Base-by-base conservation (phyloP, 2,329 filamentous ascomycete species). In the Apiospora aurea region DNA sequence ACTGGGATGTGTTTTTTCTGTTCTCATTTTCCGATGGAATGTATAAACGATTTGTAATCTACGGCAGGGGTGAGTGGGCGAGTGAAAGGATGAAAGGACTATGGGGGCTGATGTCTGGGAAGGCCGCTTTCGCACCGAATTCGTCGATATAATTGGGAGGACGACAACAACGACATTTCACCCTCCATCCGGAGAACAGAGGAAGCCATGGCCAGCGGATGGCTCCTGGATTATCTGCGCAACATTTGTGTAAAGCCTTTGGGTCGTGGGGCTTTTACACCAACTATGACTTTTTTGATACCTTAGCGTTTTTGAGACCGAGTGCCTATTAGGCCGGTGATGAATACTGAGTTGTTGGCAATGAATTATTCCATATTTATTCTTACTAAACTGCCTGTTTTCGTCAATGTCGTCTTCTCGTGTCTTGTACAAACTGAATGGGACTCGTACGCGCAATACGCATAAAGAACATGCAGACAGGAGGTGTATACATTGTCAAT, bases 1-100 rank as follows among this genome's bases (percentile, higher is more conserved):
- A 64, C 34, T 61, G 34, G 57, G 34, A 41, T 64, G 34, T 29
- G 49, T 61, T 38, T 64, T 41, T 64, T 41, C 21, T 64, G 57
- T 41, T 64, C 34, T 64, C 57, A 64, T 41, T 64, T 64, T 64
- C 57, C 57, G 57, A 64, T 21, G 57, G 57, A 41, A 64, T 64
- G 57, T 64, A 64, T 64, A 64, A 64, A 64, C 57, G 57, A 41
- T 64, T 64, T 64, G 34, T 64, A 64, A 64, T 64, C 57, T 64
- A 64, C 34, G 57, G 57, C 57, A 38, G 57, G 57, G 18, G 18
- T 18, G 53, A 11, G 41, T 43, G 41, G 51, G 26, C 4, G 51
- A 34, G 51, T 18, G 51, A 18, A 6, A 34, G 14, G 51, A 16
- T 18, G 51, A 18, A 6, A 34, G 14, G 51, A 16, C 14, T 16